Evolutionary conservation across 352 stramenopile genomes (phyloP).

Genomic region (Pythium folliculosum): DNA sequence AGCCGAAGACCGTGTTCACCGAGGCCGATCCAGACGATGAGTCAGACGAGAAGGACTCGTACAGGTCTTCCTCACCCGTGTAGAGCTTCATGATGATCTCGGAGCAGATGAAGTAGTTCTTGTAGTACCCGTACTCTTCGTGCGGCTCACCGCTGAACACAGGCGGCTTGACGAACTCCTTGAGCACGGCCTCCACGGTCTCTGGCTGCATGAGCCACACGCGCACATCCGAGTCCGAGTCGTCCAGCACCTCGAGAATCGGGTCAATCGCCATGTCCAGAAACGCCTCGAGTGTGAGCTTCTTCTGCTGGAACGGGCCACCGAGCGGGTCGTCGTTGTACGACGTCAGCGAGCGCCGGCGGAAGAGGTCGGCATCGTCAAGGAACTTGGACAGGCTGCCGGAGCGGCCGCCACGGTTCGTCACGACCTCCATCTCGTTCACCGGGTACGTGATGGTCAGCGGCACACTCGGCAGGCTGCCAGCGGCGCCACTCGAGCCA

Average conservation of each 20-base stretch:
- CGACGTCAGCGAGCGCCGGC: constrained; percentile 70
- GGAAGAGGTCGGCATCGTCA: constrained; percentile 72
- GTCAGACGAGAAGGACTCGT: constrained; percentile 87
- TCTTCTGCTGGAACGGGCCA: constrained; percentile 53
- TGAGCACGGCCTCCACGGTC: constrained; percentile 76
- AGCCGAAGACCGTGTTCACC: constrained; percentile 75
- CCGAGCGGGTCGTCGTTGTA: constrained; percentile 72
- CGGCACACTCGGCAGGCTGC: constrained; percentile 36
- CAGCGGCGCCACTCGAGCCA: neutral
- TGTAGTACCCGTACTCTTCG: constrained; percentile 90
- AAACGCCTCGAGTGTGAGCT: constrained; percentile 66
- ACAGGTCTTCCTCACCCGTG: constrained; percentile 85
- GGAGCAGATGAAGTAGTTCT: constrained; percentile 87
- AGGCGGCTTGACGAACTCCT: constrained; percentile 79
- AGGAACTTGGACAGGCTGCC: constrained; percentile 82
- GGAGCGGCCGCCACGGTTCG: constrained; percentile 64
- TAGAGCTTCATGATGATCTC: constrained; percentile 92
- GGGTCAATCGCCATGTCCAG: constrained; percentile 85
- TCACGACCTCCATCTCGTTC: constrained; percentile 86
- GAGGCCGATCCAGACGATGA: constrained; percentile 72
- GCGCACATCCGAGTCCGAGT: constrained; percentile 83
- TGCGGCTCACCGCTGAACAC: constrained; percentile 74
- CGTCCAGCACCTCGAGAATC: constrained; percentile 84
- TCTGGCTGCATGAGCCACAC: constrained; percentile 81
- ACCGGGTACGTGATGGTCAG: constrained; percentile 75